Evolutionary conservation across 169 alveolate genomes (phyloP).

Genomic region (Amoebophrya sp.): DNA sequence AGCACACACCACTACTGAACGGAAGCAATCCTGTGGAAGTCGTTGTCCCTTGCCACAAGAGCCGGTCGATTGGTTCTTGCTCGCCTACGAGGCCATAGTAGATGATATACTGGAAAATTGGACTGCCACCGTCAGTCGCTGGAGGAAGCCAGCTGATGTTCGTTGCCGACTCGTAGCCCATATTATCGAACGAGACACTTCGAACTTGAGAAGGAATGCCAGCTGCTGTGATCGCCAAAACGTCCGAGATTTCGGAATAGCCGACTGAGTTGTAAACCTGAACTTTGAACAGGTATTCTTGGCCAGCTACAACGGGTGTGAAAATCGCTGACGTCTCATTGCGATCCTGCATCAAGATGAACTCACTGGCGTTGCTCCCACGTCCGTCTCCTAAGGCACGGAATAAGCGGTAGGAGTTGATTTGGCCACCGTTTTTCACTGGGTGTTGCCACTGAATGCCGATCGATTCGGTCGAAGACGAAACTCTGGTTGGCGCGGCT

Average conservation of each 20-base stretch:
- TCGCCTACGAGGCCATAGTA: background rate
- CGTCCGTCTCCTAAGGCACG: background rate
- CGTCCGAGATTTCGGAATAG: background rate
- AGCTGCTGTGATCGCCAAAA: slow-evolving; percentile 23
- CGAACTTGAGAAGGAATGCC: slow-evolving; percentile 10
- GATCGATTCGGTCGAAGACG: slow-evolving; percentile 21
- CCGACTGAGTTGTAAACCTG: background rate
- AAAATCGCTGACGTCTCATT: background rate
- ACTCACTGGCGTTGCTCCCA: background rate
- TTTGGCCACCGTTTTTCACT: background rate
- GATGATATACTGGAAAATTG: background rate
- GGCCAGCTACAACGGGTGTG: background rate
- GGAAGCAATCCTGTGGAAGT: background rate
- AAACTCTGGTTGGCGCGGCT: background rate
- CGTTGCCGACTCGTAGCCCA: slow-evolving; percentile 23
- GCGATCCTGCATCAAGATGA: slow-evolving; percentile 2
- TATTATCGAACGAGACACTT: background rate
- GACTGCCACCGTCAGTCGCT: background rate
- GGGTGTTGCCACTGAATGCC: slow-evolving; percentile 26
- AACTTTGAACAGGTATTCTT: background rate
- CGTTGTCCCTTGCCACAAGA: background rate
- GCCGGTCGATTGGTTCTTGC: background rate
- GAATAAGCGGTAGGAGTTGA: slow-evolving; percentile 17
- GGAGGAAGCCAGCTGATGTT: slow-evolving; percentile 21
- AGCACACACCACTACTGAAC: background rate